phyloP scores from a whole-genome alignment of 2,329 filamentous ascomycete species.

The Diaporthe longicolla region DNA sequence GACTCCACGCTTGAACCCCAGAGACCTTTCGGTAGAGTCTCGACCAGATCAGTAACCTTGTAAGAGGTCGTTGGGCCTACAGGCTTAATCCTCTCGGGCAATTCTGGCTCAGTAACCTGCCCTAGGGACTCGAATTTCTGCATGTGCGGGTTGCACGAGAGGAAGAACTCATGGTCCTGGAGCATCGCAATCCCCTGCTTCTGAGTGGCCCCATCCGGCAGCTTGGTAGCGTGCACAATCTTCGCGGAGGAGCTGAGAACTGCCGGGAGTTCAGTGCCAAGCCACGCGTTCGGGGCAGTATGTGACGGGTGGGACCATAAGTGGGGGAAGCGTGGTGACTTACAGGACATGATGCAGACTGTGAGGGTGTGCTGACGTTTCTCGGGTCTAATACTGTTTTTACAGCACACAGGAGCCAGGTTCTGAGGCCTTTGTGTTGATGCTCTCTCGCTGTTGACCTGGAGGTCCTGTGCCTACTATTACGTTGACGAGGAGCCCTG shows the following conservation, averaged over 20 bases:
- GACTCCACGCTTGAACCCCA: conserved; percentile 69
- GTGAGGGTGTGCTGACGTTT: conserved; percentile 12
- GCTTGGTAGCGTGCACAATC: conserved; percentile 58
- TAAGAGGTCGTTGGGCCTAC: conserved; percentile 47
- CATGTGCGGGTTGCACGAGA: conserved; percentile 67
- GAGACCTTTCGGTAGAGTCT: conserved; percentile 56
- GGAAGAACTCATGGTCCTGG: conserved; percentile 66
- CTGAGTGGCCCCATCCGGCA: conserved; percentile 56
- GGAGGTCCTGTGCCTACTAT: background rate
- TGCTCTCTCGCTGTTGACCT: background rate
- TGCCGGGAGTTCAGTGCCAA: conserved; percentile 36
- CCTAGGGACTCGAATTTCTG: conserved; percentile 57
- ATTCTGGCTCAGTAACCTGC: conserved; percentile 42
- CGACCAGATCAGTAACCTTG: conserved; percentile 48
- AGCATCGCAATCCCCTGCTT: conserved; percentile 60
- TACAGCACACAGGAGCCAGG: background rate
- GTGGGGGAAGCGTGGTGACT: background rate
- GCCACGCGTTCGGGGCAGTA: background rate
- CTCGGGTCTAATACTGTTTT: background rate
- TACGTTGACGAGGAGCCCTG: conserved; percentile 4
- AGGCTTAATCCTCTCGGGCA: conserved; percentile 49
- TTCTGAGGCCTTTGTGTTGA: background rate
- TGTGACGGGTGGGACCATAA: conserved; percentile 15
- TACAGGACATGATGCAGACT: conserved; percentile 30
- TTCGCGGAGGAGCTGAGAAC: conserved; percentile 61